Percentiles rank a stretch among this genome's conserved stretches.
These are phyloP conservation scores for Conoideocrella luteorostrata DNA, from an alignment of 2,329 filamentous ascomycete species.

Conservation along the genomic window DNA sequence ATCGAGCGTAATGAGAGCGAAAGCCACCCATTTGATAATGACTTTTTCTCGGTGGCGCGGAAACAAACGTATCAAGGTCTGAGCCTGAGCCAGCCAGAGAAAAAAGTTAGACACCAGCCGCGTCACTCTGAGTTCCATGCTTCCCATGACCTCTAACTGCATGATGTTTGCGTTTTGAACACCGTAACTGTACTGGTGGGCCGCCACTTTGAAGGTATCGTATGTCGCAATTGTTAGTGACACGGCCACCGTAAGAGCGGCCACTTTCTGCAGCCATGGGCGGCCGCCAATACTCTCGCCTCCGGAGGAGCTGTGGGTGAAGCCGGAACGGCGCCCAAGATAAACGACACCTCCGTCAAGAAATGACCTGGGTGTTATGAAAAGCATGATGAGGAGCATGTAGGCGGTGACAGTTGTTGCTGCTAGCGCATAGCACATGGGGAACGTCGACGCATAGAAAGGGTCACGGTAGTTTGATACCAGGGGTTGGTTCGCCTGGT, in stretches of 20 bases:
- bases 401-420: constrained; percentile 88
- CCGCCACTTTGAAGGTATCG: constrained; percentile 81
- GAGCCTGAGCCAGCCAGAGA: constrained; percentile 93
- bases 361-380: constrained; percentile 92
- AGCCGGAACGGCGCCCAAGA: constrained; percentile 73
- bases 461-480: constrained; percentile 70
- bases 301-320: constrained; percentile 73
- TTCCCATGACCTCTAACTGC: constrained; percentile 73
- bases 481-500: constrained; percentile 25
- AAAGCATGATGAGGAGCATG: constrained; percentile 85
- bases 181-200: constrained; percentile 71
- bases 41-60: constrained; percentile 96
- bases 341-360: constrained; percentile 80
- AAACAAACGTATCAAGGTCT: constrained; percentile 91
- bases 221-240: constrained; percentile 90
- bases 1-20: constrained; percentile 85
- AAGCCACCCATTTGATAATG: constrained; percentile 97
- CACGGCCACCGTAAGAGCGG: constrained; percentile 66
- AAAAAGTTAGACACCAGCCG: constrained; percentile 94
- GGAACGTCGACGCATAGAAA: constrained; percentile 90
- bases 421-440: constrained; percentile 87
- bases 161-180: constrained; percentile 73
- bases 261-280: constrained; percentile 87
- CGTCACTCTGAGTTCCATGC: constrained; percentile 80
- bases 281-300: constrained; percentile 83